A percentile compares a stretch with the other conserved stretches of the same genome.
phyloP scores from a whole-genome alignment of 345 rosid genomes.

The Salix suchowensis region DNA sequence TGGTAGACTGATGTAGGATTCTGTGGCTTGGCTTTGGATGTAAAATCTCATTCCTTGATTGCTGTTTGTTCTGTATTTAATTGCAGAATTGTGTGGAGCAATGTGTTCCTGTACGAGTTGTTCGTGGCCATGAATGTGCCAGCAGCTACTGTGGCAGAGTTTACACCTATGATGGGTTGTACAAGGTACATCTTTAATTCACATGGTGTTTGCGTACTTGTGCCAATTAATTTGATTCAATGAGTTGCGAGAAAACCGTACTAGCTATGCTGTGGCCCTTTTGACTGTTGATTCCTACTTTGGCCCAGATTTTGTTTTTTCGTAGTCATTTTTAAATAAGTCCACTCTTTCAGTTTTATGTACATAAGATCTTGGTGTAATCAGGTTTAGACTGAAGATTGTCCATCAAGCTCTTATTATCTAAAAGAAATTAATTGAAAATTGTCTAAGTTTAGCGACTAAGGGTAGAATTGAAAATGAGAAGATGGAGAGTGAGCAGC shows the following conservation, averaged over 20 bases:
- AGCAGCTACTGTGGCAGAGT: conserved; percentile 67
- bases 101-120: conserved; percentile 65
- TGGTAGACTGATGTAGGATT: neutral
- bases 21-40: neutral
- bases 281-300: too few relatives aligned
- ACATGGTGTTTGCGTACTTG: neutral
- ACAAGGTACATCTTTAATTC: conserved; percentile 44
- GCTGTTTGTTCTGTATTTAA: conserved; percentile 7
- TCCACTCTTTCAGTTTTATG: too few relatives aligned
- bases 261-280: neutral
- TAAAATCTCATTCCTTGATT: neutral
- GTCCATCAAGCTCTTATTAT: too few relatives aligned
- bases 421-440: too few relatives aligned
- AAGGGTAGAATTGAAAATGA: too few relatives aligned
- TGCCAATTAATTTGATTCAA: neutral
- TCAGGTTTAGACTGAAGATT: too few relatives aligned
- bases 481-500: too few relatives aligned
- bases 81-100: conserved; percentile 70
- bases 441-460: too few relatives aligned
- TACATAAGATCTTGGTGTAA: too few relatives aligned
- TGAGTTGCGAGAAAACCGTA: neutral
- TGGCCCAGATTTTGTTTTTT: too few relatives aligned
- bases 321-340: too few relatives aligned
- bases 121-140: conserved; percentile 67
- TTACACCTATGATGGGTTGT: conserved; percentile 91